phyloP scores from a whole-genome alignment of 2,329 filamentous ascomycete genomes.

The Neopestalotiopsis rosae region DNA sequence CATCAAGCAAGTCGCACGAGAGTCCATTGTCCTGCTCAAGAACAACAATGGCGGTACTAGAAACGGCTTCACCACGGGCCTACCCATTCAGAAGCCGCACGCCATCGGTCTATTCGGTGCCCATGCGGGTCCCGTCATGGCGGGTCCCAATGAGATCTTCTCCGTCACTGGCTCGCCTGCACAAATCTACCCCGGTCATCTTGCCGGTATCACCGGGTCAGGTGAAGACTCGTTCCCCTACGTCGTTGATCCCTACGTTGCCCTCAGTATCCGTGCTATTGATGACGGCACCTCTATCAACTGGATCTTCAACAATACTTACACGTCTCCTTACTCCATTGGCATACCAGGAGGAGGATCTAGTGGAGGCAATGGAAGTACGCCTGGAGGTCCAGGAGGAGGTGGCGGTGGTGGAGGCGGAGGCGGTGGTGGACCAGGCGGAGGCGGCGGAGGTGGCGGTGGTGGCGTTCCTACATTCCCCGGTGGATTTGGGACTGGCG shows the following conservation, averaged over 20 bases:
- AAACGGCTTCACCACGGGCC: constrained; percentile 34
- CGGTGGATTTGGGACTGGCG: constrained; percentile 19
- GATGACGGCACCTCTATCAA: constrained; percentile 37
- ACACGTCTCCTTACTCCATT: not conserved
- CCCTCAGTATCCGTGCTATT: constrained; percentile 50
- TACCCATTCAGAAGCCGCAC: constrained; percentile 56
- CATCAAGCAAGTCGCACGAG: constrained; percentile 25
- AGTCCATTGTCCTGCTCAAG: constrained; percentile 69
- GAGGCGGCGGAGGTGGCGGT: constrained; percentile 23
- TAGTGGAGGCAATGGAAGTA: not conserved
- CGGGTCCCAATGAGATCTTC: constrained; percentile 39
- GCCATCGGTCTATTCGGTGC: constrained; percentile 52
- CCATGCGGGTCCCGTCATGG: constrained; percentile 66
- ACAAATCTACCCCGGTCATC: constrained; percentile 25
- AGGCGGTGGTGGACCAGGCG: not conserved
- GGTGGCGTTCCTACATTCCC: constrained; percentile 24
- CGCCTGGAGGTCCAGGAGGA: not conserved
- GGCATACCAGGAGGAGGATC: not conserved
- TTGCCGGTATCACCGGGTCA: constrained; percentile 61
- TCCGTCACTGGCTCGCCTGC: constrained; percentile 17
- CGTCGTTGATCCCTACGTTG: constrained; percentile 57
- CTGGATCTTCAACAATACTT: constrained; percentile 49
- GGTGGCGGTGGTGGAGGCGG: constrained; percentile 5
- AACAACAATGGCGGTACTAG: constrained; percentile 50
- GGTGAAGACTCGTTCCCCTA: constrained; percentile 57